phyloP scores from a whole-genome alignment of 176 grass and related monocot species.

The Eragrostis nindensis region DNA sequence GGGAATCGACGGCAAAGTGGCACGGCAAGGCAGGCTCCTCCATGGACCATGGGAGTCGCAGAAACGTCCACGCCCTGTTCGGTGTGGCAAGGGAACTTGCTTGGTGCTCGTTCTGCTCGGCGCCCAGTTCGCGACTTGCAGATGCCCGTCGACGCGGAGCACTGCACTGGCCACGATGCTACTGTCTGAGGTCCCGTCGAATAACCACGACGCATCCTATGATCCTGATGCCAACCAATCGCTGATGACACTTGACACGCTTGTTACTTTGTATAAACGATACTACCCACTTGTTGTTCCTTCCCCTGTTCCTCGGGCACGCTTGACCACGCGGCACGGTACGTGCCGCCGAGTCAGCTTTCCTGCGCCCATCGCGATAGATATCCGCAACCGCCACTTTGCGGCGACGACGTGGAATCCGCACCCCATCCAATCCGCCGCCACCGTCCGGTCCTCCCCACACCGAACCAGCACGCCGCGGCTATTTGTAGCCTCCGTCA shows the following conservation, averaged over 20 bases:
- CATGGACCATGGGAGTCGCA: not conserved
- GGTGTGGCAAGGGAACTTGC: not conserved
- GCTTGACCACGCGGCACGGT: constrained; percentile 5
- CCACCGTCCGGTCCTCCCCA: not conserved
- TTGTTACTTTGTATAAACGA: not conserved
- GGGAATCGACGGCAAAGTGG: not conserved
- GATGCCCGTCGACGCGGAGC: not conserved
- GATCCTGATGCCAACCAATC: not conserved
- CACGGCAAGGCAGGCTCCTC: not conserved
- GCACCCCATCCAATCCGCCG: not conserved
- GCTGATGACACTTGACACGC: not conserved
- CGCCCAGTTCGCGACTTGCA: too few species aligned
- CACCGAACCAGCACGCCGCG: too few species aligned
- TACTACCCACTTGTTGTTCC: not conserved
- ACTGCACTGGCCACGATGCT: too few species aligned
- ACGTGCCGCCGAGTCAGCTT: constrained; percentile 12
- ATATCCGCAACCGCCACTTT: constrained; percentile 16
- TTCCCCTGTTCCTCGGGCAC: constrained; percentile 23
- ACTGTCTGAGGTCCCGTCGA: too few species aligned
- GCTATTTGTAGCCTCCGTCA: not conserved
- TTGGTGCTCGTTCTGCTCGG: too few species aligned
- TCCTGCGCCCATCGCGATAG: not conserved
- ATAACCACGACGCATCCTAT: too few species aligned
- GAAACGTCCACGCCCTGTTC: not conserved
- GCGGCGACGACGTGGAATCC: constrained; percentile 40